phyloP scores from a whole-genome alignment of 2,329 filamentous ascomycete genomes.

The Colletotrichum echinochloae region DNA sequence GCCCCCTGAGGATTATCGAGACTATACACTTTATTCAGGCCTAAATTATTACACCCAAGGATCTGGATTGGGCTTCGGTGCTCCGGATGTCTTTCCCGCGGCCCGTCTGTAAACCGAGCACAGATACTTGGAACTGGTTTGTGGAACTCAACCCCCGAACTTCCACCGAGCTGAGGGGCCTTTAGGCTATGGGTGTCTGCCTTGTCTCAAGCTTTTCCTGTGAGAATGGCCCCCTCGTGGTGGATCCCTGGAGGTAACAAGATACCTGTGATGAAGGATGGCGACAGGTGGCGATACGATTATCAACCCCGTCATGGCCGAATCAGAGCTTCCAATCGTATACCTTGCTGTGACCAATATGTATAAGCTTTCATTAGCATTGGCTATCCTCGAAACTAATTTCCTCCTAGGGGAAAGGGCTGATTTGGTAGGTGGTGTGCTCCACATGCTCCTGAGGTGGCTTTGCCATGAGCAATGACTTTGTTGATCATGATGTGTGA shows the following conservation, averaged over 20 bases:
- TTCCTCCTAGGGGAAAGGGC: neutral
- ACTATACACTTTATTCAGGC: neutral
- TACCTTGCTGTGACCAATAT: neutral
- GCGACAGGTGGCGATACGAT: neutral
- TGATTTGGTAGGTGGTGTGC: neutral
- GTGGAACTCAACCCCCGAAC: neutral
- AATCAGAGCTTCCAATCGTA: neutral
- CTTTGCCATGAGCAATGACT: neutral
- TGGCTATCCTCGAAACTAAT: neutral
- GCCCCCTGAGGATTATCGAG: neutral
- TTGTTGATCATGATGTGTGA: too few species aligned
- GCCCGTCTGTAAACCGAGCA: too few species aligned
- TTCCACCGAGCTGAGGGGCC: neutral
- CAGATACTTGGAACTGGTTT: neutral
- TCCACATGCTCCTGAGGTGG: too few species aligned
- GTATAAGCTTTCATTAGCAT: neutral
- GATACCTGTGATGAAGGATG: neutral
- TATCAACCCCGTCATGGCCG: neutral
- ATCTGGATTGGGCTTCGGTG: conserved; percentile 1
- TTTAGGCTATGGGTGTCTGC: too few species aligned
- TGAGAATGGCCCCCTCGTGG: too few species aligned
- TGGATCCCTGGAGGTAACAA: neutral
- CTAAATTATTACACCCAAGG: neutral
- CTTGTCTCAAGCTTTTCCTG: neutral
- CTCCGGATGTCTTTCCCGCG: neutral